A percentile compares a stretch with the other conserved stretches of the same genome.
Evolutionary conservation across 208 protist genomes (phyloP).

Genomic region (Entamoeba dispar): DNA sequence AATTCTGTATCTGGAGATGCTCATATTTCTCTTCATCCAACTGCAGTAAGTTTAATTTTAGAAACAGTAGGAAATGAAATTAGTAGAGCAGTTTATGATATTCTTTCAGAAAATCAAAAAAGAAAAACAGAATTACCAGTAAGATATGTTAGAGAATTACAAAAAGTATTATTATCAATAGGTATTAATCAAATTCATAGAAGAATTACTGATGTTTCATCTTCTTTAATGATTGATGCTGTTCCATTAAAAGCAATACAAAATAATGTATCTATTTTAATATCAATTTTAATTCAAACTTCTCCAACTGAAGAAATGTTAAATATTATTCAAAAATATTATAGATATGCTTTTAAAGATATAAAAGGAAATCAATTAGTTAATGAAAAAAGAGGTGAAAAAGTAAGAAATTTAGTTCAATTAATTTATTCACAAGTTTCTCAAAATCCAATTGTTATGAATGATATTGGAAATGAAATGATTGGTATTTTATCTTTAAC

Average conservation of each 20-base stretch:
- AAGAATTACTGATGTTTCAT: not conserved
- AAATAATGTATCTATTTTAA: not conserved
- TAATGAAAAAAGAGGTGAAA: not conserved
- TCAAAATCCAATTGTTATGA: not conserved
- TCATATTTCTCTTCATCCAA: not conserved
- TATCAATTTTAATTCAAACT: not conserved
- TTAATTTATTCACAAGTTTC: not conserved
- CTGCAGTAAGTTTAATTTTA: not conserved
- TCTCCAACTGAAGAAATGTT: not conserved
- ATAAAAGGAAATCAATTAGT: not conserved
- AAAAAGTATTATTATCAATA: not conserved
- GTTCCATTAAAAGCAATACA: not conserved
- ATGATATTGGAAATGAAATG: not conserved
- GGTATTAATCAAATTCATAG: not conserved
- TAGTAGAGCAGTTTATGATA: not conserved
- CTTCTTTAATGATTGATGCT: not conserved
- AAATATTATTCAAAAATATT: not conserved
- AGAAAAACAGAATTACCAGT: not conserved
- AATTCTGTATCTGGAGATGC: not conserved
- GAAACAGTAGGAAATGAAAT: not conserved
- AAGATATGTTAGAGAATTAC: not conserved
- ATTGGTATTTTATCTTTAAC: not conserved
- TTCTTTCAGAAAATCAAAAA: not conserved
- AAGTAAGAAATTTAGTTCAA: not conserved
- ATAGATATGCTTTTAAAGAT: not conserved